Percentiles rank a stretch among this genome's conserved stretches.
Evolutionary conservation across 1,284 basidiomycete species (phyloP).

Genomic region (Acaromyces ingoldii): DNA sequence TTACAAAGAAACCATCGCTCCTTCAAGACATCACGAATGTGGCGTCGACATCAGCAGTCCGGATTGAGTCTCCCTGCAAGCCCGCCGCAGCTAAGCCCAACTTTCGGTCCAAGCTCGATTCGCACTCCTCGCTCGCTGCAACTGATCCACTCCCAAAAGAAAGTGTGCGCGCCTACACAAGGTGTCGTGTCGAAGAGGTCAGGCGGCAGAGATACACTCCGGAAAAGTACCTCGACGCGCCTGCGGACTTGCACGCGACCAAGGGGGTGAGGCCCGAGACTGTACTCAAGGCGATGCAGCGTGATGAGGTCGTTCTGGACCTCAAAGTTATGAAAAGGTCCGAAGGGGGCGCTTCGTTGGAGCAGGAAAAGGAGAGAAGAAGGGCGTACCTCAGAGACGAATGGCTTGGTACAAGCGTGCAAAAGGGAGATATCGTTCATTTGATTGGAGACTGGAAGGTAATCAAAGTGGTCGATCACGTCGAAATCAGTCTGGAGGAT

Average conservation of each 20-base stretch:
- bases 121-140: too few relatives aligned
- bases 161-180: too few relatives aligned
- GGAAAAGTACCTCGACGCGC: not conserved
- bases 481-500: not conserved
- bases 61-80: too few relatives aligned
- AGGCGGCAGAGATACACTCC: not conserved
- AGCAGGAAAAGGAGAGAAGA: not conserved
- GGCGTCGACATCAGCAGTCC: too few relatives aligned
- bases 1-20: too few relatives aligned
- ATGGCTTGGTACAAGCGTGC: not conserved
- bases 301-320: conserved; percentile 3
- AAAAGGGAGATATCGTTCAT: conserved; percentile 2
- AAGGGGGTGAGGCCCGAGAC: not conserved
- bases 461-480: conserved; percentile 18
- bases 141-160: too few relatives aligned
- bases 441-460: conserved; percentile 7
- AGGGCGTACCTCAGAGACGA: conserved; percentile 1
- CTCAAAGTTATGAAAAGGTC: not conserved
- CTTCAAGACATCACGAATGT: too few relatives aligned
- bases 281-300: not conserved
- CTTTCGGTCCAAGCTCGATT: too few relatives aligned
- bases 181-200: not conserved
- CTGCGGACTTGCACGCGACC: not conserved
- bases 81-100: too few relatives aligned
- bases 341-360: too few relatives aligned